A percentile compares a stretch with the other conserved stretches of the same genome.
phyloP scores from a whole-genome alignment of 1,284 basidiomycete genomes.

The Irpex rosettiformis region DNA sequence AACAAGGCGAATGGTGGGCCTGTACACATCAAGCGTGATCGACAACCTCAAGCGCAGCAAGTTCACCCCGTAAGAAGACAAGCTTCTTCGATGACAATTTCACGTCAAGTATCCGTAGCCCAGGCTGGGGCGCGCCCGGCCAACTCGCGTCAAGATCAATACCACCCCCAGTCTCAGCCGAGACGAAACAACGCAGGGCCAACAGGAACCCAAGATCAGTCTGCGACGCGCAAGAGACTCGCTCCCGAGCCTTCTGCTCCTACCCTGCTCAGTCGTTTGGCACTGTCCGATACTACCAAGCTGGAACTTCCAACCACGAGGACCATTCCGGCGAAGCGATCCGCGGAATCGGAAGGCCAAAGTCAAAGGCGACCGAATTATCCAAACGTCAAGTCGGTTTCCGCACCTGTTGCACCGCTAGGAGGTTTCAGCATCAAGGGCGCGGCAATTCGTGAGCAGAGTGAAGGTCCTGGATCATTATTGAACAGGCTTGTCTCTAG shows the following conservation, averaged over 20 bases:
- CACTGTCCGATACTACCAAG: conserved; percentile 21
- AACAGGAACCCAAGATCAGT: conserved; percentile 2
- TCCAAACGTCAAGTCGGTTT: background rate
- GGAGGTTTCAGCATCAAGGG: conserved; percentile 21
- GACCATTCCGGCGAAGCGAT: conserved; percentile 21
- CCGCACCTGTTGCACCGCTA: conserved; percentile 1
- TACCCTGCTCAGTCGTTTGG: conserved; percentile 14
- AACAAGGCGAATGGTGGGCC: conserved; percentile 20
- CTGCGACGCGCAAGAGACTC: conserved; percentile 2
- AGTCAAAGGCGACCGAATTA: conserved; percentile 14
- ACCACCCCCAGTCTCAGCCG: background rate
- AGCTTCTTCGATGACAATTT: background rate
- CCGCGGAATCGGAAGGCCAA: conserved; percentile 16
- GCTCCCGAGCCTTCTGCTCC: conserved; percentile 2
- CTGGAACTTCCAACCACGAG: background rate
- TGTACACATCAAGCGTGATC: conserved; percentile 24
- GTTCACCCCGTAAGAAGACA: conserved; percentile 6
- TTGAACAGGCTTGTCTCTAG: conserved; percentile 37
- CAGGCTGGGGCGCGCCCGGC: background rate
- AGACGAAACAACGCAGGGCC: background rate
- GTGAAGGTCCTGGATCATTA: conserved; percentile 30
- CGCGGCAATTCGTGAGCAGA: conserved; percentile 5
- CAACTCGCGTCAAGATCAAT: conserved; percentile 1
- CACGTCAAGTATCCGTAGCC: conserved; percentile 1
- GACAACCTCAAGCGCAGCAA: background rate